Percentiles rank a stretch among this genome's conserved stretches.
These are phyloP conservation scores for Sporisorium scitamineum DNA, from an alignment of 1,284 basidiomycete species.

Conservation along the genomic window DNA sequence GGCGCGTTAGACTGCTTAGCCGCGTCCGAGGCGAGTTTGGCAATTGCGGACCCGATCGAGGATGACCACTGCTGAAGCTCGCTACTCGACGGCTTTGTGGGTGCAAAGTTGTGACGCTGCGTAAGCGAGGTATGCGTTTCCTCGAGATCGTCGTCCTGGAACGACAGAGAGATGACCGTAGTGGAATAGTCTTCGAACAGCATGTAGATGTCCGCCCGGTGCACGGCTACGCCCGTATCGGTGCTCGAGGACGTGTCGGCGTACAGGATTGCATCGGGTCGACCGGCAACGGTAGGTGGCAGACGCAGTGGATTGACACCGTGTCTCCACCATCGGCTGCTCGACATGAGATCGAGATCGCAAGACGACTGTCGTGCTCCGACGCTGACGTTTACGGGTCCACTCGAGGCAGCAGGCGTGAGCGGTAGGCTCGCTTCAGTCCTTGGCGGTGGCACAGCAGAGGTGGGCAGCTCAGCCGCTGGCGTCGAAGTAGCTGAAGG, in stretches of 20 bases:
- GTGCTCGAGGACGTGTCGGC: constrained; percentile 40
- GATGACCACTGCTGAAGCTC: constrained; percentile 79
- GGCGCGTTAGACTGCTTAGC: constrained; percentile 79
- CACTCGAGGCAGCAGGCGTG: constrained; percentile 1
- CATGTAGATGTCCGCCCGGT: constrained; percentile 48
- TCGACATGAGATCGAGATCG: constrained; percentile 60
- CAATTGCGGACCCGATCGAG: constrained; percentile 80
- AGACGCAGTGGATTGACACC: constrained; percentile 51
- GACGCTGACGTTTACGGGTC: constrained; percentile 13
- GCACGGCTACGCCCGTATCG: constrained; percentile 21
- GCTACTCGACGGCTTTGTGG: constrained; percentile 70
- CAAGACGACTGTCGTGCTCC: constrained; percentile 48
- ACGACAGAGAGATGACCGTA: constrained; percentile 47
- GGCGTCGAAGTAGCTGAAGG: constrained; percentile 17
- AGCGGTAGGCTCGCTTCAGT: constrained; percentile 24
- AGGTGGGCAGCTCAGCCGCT: constrained; percentile 15
- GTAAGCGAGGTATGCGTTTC: constrained; percentile 45
- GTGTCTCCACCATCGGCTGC: constrained; percentile 61
- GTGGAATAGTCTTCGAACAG: constrained; percentile 61
- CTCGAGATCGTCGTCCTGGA: constrained; percentile 53
- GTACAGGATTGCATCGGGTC: constrained; percentile 56
- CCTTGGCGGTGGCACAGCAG: constrained; percentile 6
- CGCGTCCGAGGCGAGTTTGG: constrained; percentile 74
- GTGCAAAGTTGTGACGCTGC: constrained; percentile 48
- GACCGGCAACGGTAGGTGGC: constrained; percentile 52